phyloP scores from a whole-genome alignment of 2,329 filamentous ascomycete species.

The Bisporella sp. region DNA sequence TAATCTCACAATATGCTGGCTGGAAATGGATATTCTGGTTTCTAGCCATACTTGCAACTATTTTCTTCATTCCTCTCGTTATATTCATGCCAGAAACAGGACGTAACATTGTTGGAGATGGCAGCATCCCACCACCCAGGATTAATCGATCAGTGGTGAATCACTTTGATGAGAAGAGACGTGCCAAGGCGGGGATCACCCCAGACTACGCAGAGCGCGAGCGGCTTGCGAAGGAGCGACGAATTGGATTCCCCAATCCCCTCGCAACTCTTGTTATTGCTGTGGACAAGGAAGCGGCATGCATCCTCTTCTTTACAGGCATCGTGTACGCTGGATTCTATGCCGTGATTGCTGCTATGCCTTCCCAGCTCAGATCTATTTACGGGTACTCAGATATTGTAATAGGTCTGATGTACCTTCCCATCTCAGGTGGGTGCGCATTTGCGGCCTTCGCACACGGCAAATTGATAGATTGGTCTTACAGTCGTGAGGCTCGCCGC shows the following conservation, averaged over 20 bases:
- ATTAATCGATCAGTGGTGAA: constrained; percentile 31
- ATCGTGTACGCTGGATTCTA: constrained; percentile 48
- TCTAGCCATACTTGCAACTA: constrained; percentile 13
- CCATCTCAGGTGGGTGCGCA: constrained; percentile 38
- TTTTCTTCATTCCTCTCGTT: constrained; percentile 15
- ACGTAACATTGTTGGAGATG: constrained; percentile 43
- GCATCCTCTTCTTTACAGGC: constrained; percentile 35
- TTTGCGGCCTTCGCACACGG: constrained; percentile 45
- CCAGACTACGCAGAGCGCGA: constrained; percentile 18
- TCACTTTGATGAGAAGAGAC: constrained; percentile 19
- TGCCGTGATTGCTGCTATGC: constrained; percentile 25
- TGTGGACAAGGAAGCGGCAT: constrained; percentile 34
- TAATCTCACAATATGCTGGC: constrained; percentile 15
- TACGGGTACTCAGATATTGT: neutral
- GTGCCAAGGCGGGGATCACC: constrained; percentile 7
- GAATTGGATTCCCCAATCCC: constrained; percentile 30
- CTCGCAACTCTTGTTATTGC: constrained; percentile 35
- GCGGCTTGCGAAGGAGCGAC: constrained; percentile 26
- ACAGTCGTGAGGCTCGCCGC: constrained; percentile 49
- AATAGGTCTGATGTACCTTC: constrained; percentile 19
- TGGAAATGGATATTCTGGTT: constrained; percentile 45
- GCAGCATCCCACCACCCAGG: constrained; percentile 31
- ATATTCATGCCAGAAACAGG: constrained; percentile 45
- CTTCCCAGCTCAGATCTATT: neutral
- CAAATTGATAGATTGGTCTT: constrained; percentile 53